Evolutionary conservation across 2,329 filamentous ascomycete genomes (phyloP), one percentile per base, ranked within the genome.

Genomic region (Talaromyces sp.): DNA sequence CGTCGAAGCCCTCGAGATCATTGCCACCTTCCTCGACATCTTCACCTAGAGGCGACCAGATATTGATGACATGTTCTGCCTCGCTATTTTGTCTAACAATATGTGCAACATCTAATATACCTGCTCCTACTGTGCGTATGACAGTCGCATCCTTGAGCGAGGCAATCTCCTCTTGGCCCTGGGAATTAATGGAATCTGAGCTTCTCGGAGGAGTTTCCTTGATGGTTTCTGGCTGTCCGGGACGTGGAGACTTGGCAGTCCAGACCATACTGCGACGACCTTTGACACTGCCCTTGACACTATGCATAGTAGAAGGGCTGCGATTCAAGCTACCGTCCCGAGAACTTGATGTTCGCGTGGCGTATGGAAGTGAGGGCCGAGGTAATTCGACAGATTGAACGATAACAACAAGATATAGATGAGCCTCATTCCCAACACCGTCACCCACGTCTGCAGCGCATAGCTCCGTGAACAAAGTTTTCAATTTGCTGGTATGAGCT

Each of bases 381-480:
- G 76, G 72, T 19, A 79, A 78, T 72, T 87, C 85, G 58, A 83
- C 82, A 3, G 88, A 85, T 58, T 92, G 84, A 8, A 97, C 86
- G 71, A 91, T 92, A 68, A 95, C 90, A 3, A 97, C 88, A 1
- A 99, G 83, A 74, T 91, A 97, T 22, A 98, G 79, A 60, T 92
- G 90, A 3, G 87, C 86, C 57, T 90, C 90, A 9, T 86, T 84
- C 16, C 73, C 80, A n/a, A 83, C 80, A 11, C 82, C 83, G 70
- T 88, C 84, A n/a, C 86, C 86, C 64, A 89, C 82, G 71, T 97
- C 93, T 58, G 88, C 85, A 0, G 91, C 86, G 45, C 88, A 92
- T 19, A 99, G 81, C 72, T 98, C 93, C 2, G 92, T 89, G 70
- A 98, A 97, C 2, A 99, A 83, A 0, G 93, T 96, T 73, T 90